Evolutionary conservation across 1,284 basidiomycete genomes (phyloP).

Genomic region (Ganoderma leucocontextum): DNA sequence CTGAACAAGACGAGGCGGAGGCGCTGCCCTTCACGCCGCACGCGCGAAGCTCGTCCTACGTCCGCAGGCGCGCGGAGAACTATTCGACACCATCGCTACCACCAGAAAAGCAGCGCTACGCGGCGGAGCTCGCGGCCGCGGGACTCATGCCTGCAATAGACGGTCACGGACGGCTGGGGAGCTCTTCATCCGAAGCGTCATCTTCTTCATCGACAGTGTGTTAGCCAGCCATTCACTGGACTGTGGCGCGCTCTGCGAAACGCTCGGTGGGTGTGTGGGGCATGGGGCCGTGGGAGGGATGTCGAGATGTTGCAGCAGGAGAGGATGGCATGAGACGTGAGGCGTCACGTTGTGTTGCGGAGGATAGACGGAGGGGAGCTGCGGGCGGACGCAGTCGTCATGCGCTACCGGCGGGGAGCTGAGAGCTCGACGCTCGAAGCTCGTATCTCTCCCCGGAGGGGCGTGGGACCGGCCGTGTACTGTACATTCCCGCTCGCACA

Average conservation of each 20-base stretch:
- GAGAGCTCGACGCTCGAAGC: conserved; percentile 5
- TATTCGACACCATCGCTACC: conserved; percentile 35
- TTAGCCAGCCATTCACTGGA: conserved; percentile 13
- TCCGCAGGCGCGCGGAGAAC: conserved; percentile 30
- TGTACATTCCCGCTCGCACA: not conserved
- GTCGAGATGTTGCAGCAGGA: not conserved
- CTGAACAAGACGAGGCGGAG: conserved; percentile 55
- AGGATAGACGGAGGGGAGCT: conserved; percentile 12
- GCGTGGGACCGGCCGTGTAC: not conserved
- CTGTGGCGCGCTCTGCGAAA: conserved; percentile 19
- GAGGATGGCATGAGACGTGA: conserved; percentile 4
- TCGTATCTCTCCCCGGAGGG: not conserved
- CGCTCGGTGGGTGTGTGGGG: conserved; percentile 9
- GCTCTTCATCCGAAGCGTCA: conserved; percentile 29
- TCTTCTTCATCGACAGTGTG: conserved; percentile 29
- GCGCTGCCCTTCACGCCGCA: conserved; percentile 35
- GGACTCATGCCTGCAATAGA: conserved; percentile 29
- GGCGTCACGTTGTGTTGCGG: conserved; percentile 8
- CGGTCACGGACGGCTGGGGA: conserved; percentile 22
- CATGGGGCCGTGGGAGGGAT: not conserved
- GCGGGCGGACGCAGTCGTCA: not conserved
- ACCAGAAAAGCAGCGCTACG: conserved; percentile 48
- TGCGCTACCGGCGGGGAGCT: not conserved
- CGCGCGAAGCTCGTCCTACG: conserved; percentile 40
- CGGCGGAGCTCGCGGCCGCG: conserved; percentile 38